Conservation (phyloP, 1,284 basidiomycete genomes). For the Cutaneotrichosporon cyanovorans region DNA sequence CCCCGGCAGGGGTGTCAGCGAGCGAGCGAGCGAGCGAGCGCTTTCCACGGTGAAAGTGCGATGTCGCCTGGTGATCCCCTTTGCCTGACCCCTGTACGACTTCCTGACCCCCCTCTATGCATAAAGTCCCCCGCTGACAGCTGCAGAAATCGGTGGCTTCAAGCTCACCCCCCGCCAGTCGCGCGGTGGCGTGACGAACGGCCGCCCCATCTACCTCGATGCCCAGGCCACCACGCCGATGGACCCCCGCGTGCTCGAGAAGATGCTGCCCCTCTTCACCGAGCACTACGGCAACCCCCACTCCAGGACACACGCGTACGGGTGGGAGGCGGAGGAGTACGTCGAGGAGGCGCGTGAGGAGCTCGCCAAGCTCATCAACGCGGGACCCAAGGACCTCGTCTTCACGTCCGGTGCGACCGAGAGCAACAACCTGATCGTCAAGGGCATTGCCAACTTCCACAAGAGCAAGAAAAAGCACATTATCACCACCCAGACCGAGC, state of each 20-base stretch:
- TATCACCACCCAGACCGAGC: conserved; percentile 90
- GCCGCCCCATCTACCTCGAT: conserved; percentile 83
- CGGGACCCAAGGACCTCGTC: conserved; percentile 90
- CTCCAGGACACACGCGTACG: conserved; percentile 95
- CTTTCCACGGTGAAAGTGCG: no score
- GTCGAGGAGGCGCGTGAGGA: conserved; percentile 90
- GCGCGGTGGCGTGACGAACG: conserved; percentile 56
- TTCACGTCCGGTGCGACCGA: conserved; percentile 99
- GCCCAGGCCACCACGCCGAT: conserved; percentile 97
- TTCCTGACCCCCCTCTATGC: no score
- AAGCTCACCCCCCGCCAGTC: conserved; percentile 62
- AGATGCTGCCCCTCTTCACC: conserved; percentile 92
- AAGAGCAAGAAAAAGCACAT: conserved; percentile 83
- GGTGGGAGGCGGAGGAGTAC: conserved; percentile 95
- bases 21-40: no score
- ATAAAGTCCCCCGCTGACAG: no score
- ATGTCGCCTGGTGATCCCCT: no score
- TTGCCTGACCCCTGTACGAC: no score
- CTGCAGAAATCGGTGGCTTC: conserved; percentile 49
- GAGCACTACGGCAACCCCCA: conserved; percentile 99
- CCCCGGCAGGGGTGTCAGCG: no score
- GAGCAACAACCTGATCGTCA: conserved; percentile 96
- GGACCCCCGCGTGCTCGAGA: conserved; percentile 93
- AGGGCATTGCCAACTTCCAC: conserved; percentile 92
- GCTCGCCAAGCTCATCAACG: conserved; percentile 85